These are phyloP conservation scores for Phytopythium ostracodes DNA, from an alignment of 352 stramenopile genomes.

Conservation along the genomic window DNA sequence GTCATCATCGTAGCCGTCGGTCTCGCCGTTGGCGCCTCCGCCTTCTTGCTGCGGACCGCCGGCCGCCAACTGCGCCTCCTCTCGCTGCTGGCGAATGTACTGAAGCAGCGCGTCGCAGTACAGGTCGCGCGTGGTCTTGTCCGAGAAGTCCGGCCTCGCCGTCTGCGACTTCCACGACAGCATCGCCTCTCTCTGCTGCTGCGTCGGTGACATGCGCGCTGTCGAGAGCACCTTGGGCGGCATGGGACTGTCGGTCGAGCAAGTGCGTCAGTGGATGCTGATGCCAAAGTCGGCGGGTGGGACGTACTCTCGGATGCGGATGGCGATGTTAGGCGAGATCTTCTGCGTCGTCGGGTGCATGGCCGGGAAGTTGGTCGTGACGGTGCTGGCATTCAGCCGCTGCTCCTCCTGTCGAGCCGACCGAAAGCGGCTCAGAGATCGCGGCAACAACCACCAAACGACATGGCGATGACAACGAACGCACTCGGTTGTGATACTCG, in stretches of 20 bases:
- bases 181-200: constrained; percentile 13
- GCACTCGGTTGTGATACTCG: constrained; percentile 69
- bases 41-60: neutral
- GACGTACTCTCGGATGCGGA: constrained; percentile 65
- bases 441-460: neutral
- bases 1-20: constrained; percentile 7
- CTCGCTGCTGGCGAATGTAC: constrained; percentile 71
- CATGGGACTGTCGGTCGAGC: constrained; percentile 39
- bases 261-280: no score
- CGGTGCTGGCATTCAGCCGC: constrained; percentile 55
- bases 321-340: constrained; percentile 52
- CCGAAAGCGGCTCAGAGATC: neutral
- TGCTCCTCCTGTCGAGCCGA: constrained; percentile 41
- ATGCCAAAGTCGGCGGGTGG: no score
- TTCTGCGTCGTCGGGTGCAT: constrained; percentile 77
- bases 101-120: constrained; percentile 67
- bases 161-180: constrained; percentile 30
- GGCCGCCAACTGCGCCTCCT: constrained; percentile 20
- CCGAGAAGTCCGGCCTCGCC: constrained; percentile 33
- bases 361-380: constrained; percentile 71
- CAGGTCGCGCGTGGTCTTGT: constrained; percentile 48
- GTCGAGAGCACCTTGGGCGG: constrained; percentile 55
- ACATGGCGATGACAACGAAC: neutral
- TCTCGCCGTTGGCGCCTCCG: neutral
- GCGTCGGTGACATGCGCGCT: constrained; percentile 19